Percentiles rank a stretch among this genome's conserved stretches.
Conservation (phyloP, 73 alveolate genomes). For the Stentor roeselii region DNA sequence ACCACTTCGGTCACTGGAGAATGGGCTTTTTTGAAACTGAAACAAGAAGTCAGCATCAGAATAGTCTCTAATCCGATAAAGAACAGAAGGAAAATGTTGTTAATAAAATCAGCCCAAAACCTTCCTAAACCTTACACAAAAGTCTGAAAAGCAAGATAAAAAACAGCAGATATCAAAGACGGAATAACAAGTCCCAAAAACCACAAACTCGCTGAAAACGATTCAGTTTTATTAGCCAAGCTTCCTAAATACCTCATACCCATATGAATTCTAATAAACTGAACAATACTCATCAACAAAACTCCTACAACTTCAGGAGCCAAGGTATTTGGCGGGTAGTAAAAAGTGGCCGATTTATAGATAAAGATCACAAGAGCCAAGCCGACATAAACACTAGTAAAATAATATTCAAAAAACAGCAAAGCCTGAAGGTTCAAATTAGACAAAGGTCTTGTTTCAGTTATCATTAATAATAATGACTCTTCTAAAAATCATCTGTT, state of each 20-base stretch:
- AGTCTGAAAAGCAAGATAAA: slow-evolving; percentile 6
- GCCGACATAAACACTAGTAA: slow-evolving; percentile 26
- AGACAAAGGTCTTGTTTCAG: not conserved
- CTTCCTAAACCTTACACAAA: slow-evolving; percentile 16
- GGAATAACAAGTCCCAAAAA: not conserved
- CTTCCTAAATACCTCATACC: slow-evolving; percentile 15
- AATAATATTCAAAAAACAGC: slow-evolving; percentile 38
- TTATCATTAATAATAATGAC: not conserved
- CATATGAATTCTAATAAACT: slow-evolving; percentile 20
- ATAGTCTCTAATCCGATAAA: not conserved
- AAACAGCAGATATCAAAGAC: not conserved
- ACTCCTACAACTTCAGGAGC: slow-evolving; percentile 33
- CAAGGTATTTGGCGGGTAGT: slow-evolving; percentile 32
- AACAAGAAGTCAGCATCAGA: not conserved
- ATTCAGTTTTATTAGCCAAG: slow-evolving; percentile 11
- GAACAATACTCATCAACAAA: slow-evolving; percentile 11
- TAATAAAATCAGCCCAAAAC: slow-evolving; percentile 1
- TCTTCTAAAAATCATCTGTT: too few species aligned
- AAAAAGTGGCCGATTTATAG: slow-evolving; percentile 30
- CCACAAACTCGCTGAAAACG: not conserved
- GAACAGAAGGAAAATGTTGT: not conserved
- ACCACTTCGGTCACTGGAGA: too few species aligned
- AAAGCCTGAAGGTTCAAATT: slow-evolving; percentile 29
- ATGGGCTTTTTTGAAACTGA: slow-evolving; percentile 10
- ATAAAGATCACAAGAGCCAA: slow-evolving; percentile 26